These are phyloP conservation scores for Rhizopogon sp. DNA, from an alignment of 768 basidiomycete genomes.

Conservation along the genomic window DNA sequence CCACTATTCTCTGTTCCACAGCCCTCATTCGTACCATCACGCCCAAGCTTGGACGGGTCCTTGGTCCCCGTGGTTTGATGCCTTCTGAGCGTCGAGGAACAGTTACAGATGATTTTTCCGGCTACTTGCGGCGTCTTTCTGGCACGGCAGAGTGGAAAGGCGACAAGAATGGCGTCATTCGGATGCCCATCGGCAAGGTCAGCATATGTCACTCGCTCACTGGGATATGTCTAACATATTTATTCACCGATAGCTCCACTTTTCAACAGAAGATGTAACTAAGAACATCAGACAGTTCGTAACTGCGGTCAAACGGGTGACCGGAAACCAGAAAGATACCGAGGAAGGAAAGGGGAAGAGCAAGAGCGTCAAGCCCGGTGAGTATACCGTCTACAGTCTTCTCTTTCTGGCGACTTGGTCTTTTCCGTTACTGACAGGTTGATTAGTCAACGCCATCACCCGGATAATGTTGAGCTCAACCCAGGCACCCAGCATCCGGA, in stretches of 20 bases:
- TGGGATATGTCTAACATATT: not conserved
- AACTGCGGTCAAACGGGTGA: constrained; percentile 65
- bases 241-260: constrained; percentile 52
- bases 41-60: constrained; percentile 70
- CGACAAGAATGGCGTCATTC: constrained; percentile 80
- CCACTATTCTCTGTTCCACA: constrained; percentile 81
- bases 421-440: not conserved
- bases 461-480: constrained; percentile 81
- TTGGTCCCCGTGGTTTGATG: constrained; percentile 92
- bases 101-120: constrained; percentile 84
- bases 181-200: constrained; percentile 77
- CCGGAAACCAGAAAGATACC: constrained; percentile 60
- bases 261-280: constrained; percentile 68
- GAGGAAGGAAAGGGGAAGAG: constrained; percentile 30
- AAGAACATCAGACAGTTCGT: constrained; percentile 79
- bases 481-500: constrained; percentile 85
- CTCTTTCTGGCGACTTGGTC: not conserved
- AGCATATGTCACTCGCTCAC: constrained; percentile 13
- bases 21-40: constrained; percentile 75
- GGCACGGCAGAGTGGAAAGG: constrained; percentile 93
- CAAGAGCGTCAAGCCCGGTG: constrained; percentile 43
- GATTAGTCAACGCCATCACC: constrained; percentile 66
- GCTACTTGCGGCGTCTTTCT: constrained; percentile 72
- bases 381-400: constrained; percentile 6
- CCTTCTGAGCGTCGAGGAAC: constrained; percentile 92